phyloP scores from a whole-genome alignment of 177 flowering plant genomes.

The Vitis hybrid region DNA sequence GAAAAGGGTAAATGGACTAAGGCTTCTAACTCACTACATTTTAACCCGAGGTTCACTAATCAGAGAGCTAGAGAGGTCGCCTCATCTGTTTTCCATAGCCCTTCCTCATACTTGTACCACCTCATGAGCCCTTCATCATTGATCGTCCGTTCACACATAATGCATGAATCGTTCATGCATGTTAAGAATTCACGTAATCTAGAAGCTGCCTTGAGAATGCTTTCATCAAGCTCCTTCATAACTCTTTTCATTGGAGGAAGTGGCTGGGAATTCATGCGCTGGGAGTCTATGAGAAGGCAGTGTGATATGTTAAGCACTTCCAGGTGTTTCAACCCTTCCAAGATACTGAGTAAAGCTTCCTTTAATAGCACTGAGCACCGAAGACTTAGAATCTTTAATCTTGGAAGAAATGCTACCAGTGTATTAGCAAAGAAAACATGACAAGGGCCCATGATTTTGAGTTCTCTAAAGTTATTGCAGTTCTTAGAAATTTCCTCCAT shows the following conservation, averaged over 20 bases:
- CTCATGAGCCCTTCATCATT: conserved; percentile 64
- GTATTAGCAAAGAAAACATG: conserved; percentile 30
- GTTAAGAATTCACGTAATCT: conserved; percentile 36
- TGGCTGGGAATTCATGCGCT: conserved; percentile 24
- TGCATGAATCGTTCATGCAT: conserved; percentile 49
- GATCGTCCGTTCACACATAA: conserved; percentile 47
- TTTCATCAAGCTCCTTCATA: conserved; percentile 33
- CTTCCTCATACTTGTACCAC: conserved; percentile 73
- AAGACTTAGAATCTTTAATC: conserved; percentile 49
- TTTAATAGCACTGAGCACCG: conserved; percentile 45
- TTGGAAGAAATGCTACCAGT: conserved; percentile 28
- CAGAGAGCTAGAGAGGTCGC: conserved; percentile 49
- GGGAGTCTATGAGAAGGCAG: conserved; percentile 33
- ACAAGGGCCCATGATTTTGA: conserved; percentile 46
- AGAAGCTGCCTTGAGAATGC: conserved; percentile 39
- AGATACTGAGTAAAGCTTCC: conserved; percentile 45
- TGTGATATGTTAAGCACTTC: conserved; percentile 73
- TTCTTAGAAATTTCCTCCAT: conserved; percentile 46
- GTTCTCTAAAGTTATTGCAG: conserved; percentile 56
- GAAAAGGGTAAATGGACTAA: background rate
- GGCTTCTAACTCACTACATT: background rate
- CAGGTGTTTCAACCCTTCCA: conserved; percentile 41
- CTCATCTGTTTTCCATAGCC: conserved; percentile 61
- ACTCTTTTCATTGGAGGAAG: conserved; percentile 27
- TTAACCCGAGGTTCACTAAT: background rate